phyloP scores from a whole-genome alignment of 176 grass and related monocot genomes.

The Aegilops umbellulata region DNA sequence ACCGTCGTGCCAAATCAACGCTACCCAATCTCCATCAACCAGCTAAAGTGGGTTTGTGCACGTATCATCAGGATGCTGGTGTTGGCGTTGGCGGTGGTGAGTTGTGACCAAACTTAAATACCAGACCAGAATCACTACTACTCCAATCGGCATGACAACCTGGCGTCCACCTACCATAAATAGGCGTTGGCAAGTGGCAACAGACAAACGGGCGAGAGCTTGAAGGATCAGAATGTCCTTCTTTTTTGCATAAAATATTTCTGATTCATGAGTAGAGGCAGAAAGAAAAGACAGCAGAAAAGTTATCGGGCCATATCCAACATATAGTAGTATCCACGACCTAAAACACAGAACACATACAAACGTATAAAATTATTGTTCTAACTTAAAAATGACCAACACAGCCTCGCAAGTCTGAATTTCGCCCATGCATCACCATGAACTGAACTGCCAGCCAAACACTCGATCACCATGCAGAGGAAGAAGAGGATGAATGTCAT shows the following conservation, averaged over 20 bases:
- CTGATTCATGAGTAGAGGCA: background rate
- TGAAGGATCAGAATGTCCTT: background rate
- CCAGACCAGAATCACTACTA: background rate
- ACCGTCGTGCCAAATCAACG: too few relatives aligned
- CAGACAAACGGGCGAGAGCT: background rate
- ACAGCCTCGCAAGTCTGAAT: slow-evolving; percentile 22
- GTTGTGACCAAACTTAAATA: background rate
- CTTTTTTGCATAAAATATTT: background rate
- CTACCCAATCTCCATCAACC: background rate
- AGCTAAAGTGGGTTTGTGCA: background rate
- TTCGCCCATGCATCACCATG: background rate
- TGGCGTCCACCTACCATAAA: background rate
- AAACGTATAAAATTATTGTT: slow-evolving; percentile 26
- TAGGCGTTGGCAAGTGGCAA: background rate
- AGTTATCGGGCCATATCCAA: background rate
- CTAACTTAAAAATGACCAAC: slow-evolving; percentile 5
- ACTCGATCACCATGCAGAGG: slow-evolving; percentile 27
- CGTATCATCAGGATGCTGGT: background rate
- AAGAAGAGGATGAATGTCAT: slow-evolving; percentile 36
- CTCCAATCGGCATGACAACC: background rate
- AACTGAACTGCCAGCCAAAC: background rate
- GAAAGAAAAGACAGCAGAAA: background rate
- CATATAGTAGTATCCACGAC: slow-evolving; percentile 10
- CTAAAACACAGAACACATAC: slow-evolving; percentile 24
- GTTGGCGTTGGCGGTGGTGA: background rate